Conservation (phyloP, 2,329 filamentous ascomycete genomes). For the Westerdykella ornata region DNA sequence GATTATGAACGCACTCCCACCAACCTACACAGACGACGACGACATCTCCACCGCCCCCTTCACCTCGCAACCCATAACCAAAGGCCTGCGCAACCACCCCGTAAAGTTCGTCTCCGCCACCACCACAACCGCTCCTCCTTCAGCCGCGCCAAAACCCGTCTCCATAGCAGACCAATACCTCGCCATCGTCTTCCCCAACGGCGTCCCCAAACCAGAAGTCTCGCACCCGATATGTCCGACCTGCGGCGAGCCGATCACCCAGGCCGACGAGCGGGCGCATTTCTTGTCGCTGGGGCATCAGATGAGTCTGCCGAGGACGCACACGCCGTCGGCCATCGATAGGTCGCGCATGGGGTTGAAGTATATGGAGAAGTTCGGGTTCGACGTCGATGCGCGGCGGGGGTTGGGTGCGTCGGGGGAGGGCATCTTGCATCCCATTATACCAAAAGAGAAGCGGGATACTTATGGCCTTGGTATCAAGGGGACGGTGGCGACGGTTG, state of each 20-base stretch:
- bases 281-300: constrained; percentile 59
- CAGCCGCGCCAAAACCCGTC: constrained; percentile 39
- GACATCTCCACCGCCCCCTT: constrained; percentile 55
- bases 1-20: too few relatives aligned
- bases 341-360: constrained; percentile 62
- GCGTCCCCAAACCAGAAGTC: constrained; percentile 13
- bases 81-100: constrained; percentile 54
- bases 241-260: constrained; percentile 33
- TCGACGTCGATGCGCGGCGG: constrained; percentile 64
- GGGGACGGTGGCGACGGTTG: constrained; percentile 39
- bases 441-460: constrained; percentile 63
- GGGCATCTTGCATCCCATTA: constrained; percentile 71
- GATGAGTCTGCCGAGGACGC: constrained; percentile 60
- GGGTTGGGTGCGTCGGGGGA: constrained; percentile 64
- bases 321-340: constrained; percentile 66
- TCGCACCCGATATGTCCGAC: constrained; percentile 25
- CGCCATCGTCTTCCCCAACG: constrained; percentile 55
- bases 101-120: constrained; percentile 52
- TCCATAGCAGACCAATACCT: constrained; percentile 58
- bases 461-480: constrained; percentile 64
- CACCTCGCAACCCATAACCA: constrained; percentile 54
- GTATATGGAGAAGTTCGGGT: constrained; percentile 61
- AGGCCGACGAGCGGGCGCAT: constrained; percentile 43
- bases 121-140: constrained; percentile 16
- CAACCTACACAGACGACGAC: constrained; percentile 26